Conservation (phyloP, 2,329 filamentous ascomycete species). For the Drechslerella coelobrocha region DNA sequence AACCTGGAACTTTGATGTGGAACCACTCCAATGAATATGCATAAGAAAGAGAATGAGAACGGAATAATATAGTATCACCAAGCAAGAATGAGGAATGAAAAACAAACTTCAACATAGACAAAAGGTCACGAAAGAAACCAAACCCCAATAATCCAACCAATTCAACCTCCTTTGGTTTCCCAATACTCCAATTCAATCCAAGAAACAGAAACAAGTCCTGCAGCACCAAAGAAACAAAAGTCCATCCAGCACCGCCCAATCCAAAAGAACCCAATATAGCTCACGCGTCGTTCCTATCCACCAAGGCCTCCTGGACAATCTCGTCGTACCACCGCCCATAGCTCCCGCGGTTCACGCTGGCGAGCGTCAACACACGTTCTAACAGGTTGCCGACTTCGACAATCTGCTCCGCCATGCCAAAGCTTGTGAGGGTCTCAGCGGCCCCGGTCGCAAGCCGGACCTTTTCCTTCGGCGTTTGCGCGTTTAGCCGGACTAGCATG, state of each 20-base stretch:
- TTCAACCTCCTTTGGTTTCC: neutral
- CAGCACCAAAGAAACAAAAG: slow-evolving; percentile 19
- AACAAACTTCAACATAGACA: slow-evolving; percentile 4
- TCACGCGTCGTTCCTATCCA: slow-evolving; percentile 9
- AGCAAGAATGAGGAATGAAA: slow-evolving; percentile 10
- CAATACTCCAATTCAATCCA: slow-evolving; percentile 29
- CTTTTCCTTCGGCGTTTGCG: slow-evolving; percentile 52
- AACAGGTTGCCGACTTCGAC: slow-evolving; percentile 51
- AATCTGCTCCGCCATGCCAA: slow-evolving; percentile 54
- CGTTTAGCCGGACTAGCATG: slow-evolving; percentile 51
- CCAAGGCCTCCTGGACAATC: slow-evolving; percentile 36
- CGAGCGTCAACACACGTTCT: slow-evolving; percentile 46
- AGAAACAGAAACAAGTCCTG: slow-evolving; percentile 13
- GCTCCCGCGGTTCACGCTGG: slow-evolving; percentile 50
- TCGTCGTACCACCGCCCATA: slow-evolving; percentile 52
- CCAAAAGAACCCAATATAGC: slow-evolving; percentile 9
- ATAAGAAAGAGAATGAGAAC: slow-evolving; percentile 16
- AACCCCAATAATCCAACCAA: slow-evolving; percentile 32
- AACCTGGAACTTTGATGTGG: no score
- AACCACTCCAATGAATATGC: neutral
- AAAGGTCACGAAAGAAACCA: slow-evolving; percentile 3
- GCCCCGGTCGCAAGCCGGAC: slow-evolving; percentile 52
- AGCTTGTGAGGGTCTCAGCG: slow-evolving; percentile 52
- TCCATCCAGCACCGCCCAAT: slow-evolving; percentile 15
- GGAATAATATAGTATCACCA: slow-evolving; percentile 12